Evolutionary conservation across 2,329 filamentous ascomycete genomes (phyloP), one percentile per base, ranked within the genome.

Genomic region (Endoconidiophora polonica): DNA sequence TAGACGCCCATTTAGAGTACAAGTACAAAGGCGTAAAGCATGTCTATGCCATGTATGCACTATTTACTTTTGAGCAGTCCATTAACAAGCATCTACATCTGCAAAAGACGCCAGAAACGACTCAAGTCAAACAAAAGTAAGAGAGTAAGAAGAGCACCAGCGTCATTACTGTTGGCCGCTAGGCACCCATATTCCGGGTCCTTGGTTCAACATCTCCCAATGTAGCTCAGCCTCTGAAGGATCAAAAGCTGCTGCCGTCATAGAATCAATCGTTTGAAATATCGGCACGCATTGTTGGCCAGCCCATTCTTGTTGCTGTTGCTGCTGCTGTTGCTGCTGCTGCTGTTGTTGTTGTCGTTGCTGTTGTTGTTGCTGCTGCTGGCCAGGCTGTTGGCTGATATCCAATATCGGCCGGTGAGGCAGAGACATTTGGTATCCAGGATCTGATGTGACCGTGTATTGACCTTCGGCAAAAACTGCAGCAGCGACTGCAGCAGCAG

Each of bases 401-500:
- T 45, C 40, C 7, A 48, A 46, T 5, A 45, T 33, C 2, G 43
- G 22, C 4, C 48, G 48, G 48, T 50, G 48, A 1, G 52, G 44
- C 1, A 53, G 29, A 18, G 52, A 50, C 43, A 50, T 44, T 2
- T 37, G 10, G 29, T 48, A 53, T 3, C 39, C 22, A 14, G 50
- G 18, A 9, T 49, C 50, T 3, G 20, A n/a, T 9, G 47, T 16
- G 14, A 44, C 47, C 2, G 50, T 12, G 12, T 42, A 52, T 16
- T 52, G 50, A n/a, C 23, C 1, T 5, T 49, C 46, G 12, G 40
- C 42, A 22, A 49, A 46, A 4, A 46, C 3, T 5, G 50, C 22
- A 12, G 41, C 44, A 5, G 16, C 10, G 18, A 20, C 18, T 4
- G 12, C 20, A 3, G 14, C n/a, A 16, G 46, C 29, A 10, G 29